These are phyloP conservation scores for Amauroascus niger DNA, from an alignment of 2,329 filamentous ascomycete species.

Conservation along the genomic window DNA sequence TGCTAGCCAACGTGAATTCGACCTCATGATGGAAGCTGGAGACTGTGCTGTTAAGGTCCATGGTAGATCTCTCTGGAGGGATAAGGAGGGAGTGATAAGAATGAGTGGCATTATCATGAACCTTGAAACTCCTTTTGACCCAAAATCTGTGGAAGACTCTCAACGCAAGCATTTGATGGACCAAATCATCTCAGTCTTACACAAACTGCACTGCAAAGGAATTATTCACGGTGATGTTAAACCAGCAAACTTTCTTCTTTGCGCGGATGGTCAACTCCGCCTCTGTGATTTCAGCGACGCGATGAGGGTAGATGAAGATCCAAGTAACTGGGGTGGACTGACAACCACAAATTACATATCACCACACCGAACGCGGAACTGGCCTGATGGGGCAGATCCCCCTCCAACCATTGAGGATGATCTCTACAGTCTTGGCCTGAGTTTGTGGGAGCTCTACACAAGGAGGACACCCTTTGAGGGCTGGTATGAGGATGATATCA, in stretches of 20 bases:
- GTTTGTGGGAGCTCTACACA: conserved; percentile 13
- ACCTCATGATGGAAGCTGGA: conserved; percentile 10
- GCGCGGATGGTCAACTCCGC: conserved; percentile 9
- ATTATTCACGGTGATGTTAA: conserved; percentile 15
- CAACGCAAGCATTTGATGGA: conserved; percentile 7
- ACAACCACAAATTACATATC: conserved; percentile 13
- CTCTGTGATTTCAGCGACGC: conserved; percentile 12
- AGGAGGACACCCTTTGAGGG: conserved; percentile 10
- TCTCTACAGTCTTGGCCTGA: conserved; percentile 10
- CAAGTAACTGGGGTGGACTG: conserved; percentile 8
- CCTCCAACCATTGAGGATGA: conserved; percentile 14
- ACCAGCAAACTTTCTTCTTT: conserved; percentile 13
- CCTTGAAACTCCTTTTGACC: conserved; percentile 13
- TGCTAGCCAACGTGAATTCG: conserved; percentile 12
- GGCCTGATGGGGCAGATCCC: conserved; percentile 13
- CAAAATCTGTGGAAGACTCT: conserved; percentile 10
- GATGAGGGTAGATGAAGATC: conserved; percentile 10
- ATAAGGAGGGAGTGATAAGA: conserved; percentile 7
- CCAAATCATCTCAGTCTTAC: conserved; percentile 9
- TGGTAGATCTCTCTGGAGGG: conserved; percentile 11
- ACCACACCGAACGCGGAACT: conserved; percentile 9
- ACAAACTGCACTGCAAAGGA: conserved; percentile 8
- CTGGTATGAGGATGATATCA: conserved; percentile 14
- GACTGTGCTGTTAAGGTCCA: conserved; percentile 10
- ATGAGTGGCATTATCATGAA: conserved; percentile 11